Percentiles rank a stretch among this genome's conserved stretches.
Evolutionary conservation across 2,329 filamentous ascomycete species (phyloP).

Genomic region (Gnomoniopsis sp.): DNA sequence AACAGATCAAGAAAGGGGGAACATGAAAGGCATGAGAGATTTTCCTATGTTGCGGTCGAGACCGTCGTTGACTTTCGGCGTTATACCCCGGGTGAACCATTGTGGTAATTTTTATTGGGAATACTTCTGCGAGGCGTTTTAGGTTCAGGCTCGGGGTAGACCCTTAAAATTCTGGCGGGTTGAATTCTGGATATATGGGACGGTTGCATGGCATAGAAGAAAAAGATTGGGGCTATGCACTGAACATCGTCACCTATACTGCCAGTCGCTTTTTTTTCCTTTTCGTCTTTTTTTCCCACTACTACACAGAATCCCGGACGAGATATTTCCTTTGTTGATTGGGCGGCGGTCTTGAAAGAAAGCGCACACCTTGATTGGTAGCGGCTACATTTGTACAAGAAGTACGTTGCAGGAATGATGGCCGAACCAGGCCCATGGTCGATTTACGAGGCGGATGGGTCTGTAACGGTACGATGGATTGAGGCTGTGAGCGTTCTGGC

Average conservation of each 20-base stretch:
- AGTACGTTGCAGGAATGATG: not conserved
- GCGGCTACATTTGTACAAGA: not conserved
- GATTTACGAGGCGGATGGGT: not conserved
- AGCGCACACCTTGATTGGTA: slow-evolving; percentile 2
- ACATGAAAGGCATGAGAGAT: not conserved
- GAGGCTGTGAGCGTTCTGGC: slow-evolving; percentile 6
- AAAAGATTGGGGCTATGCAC: not conserved
- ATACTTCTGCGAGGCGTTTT: slow-evolving; percentile 18
- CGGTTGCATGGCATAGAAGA: not conserved
- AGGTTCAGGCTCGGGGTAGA: slow-evolving; percentile 10
- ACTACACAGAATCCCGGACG: not conserved
- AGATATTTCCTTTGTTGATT: not conserved
- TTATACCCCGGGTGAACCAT: slow-evolving; percentile 18
- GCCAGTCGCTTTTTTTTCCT: not conserved
- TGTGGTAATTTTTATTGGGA: slow-evolving; percentile 7
- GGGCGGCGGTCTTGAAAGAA: not conserved
- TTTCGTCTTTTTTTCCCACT: not conserved
- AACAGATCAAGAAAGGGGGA: not conserved
- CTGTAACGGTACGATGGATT: slow-evolving; percentile 3
- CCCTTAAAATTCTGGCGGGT: slow-evolving; percentile 1
- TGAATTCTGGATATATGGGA: slow-evolving; percentile 8
- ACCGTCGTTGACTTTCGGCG: slow-evolving; percentile 6
- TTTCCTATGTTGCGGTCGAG: slow-evolving; percentile 9
- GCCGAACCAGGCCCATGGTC: not conserved
- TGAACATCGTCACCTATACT: not conserved